These are phyloP conservation scores for Amphibolis antarctica DNA, from an alignment of 106 monocot species.

Conservation along the genomic window DNA sequence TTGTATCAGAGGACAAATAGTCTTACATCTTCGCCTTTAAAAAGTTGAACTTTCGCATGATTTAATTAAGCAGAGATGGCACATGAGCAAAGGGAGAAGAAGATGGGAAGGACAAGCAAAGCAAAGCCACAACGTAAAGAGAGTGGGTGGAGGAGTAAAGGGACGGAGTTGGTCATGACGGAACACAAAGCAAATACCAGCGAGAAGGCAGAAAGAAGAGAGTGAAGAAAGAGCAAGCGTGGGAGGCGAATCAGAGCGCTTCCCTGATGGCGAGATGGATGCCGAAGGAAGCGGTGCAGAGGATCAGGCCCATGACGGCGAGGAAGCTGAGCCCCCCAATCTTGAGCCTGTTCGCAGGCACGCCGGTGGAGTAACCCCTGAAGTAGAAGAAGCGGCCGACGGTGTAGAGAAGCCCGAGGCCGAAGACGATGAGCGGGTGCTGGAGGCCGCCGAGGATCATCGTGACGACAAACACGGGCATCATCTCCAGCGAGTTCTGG, in stretches of 20 bases:
- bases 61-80: too few relatives aligned
- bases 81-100: too few relatives aligned
- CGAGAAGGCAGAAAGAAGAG: too few relatives aligned
- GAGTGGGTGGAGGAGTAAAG: too few relatives aligned
- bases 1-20: too few relatives aligned
- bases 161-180: too few relatives aligned
- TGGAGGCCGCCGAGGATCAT: constrained; percentile 59
- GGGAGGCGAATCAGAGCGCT: not conserved
- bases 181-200: too few relatives aligned
- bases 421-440: constrained; percentile 44
- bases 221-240: too few relatives aligned
- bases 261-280: constrained; percentile 20
- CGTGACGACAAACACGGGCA: constrained; percentile 74
- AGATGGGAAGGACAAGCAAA: too few relatives aligned
- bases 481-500: constrained; percentile 83
- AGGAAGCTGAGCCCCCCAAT: constrained; percentile 47
- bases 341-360: constrained; percentile 64
- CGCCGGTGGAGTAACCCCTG: constrained; percentile 76
- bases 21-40: too few relatives aligned
- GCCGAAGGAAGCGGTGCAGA: constrained; percentile 21
- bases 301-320: constrained; percentile 15
- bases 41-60: too few relatives aligned
- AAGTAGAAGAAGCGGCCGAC: constrained; percentile 84
- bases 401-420: constrained; percentile 45
- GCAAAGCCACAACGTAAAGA: too few relatives aligned